Percentiles rank a stretch among this genome's conserved stretches.
phyloP scores from a whole-genome alignment of 768 basidiomycete species.

The Agaricus blazei region DNA sequence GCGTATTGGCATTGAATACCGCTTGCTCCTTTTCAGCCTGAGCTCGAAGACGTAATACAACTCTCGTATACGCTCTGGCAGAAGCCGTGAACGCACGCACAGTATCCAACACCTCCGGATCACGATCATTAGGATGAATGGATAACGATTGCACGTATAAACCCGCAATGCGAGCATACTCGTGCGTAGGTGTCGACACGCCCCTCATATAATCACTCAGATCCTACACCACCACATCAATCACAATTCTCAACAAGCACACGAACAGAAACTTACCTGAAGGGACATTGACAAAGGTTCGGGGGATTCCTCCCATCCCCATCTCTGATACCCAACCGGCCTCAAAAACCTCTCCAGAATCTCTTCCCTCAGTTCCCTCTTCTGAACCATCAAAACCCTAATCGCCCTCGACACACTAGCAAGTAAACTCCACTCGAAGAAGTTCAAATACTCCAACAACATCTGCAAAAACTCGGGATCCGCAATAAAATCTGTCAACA shows the following conservation, averaged over 20 bases:
- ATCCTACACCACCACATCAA: slow-evolving; percentile 44
- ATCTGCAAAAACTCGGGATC: slow-evolving; percentile 45
- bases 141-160: slow-evolving; percentile 49
- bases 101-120: slow-evolving; percentile 34
- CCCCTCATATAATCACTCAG: slow-evolving; percentile 77
- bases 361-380: slow-evolving; percentile 48
- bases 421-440: slow-evolving; percentile 65
- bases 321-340: slow-evolving; percentile 69
- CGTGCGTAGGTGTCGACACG: slow-evolving; percentile 69
- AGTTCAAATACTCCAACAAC: slow-evolving; percentile 61
- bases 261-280: slow-evolving; percentile 37
- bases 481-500: slow-evolving; percentile 51
- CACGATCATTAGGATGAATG: slow-evolving; percentile 36
- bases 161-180: slow-evolving; percentile 58
- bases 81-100: slow-evolving; percentile 53
- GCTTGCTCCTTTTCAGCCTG: slow-evolving; percentile 64
- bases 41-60: slow-evolving; percentile 70
- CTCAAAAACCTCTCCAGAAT: slow-evolving; percentile 65
- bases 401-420: slow-evolving; percentile 53
- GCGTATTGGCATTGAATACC: slow-evolving; percentile 16
- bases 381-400: slow-evolving; percentile 43
- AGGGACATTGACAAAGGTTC: slow-evolving; percentile 65
- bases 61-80: slow-evolving; percentile 73
- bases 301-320: slow-evolving; percentile 46
- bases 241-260: not conserved